Percentiles rank a stretch among this genome's conserved stretches.
Evolutionary conservation across 139 green algal genomes (phyloP).

Genomic region (Volvox africanus): DNA sequence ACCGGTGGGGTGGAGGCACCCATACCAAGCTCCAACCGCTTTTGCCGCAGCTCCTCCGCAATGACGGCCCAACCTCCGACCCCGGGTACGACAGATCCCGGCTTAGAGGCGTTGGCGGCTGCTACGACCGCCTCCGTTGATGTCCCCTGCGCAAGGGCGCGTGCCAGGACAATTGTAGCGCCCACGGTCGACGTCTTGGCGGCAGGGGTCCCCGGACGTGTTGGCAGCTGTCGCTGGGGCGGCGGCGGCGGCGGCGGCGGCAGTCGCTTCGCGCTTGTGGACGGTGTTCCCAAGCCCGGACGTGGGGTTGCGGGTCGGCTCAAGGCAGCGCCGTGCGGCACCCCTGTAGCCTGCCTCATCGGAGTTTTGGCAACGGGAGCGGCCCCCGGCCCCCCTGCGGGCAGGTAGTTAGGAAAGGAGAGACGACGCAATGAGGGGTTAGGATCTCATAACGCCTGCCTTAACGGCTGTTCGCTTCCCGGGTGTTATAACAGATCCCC

Average conservation of each 20-base stretch:
- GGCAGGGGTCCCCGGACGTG: neutral
- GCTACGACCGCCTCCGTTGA: neutral
- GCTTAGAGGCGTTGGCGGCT: neutral
- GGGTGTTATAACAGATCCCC: too few species aligned
- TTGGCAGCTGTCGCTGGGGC: too few species aligned
- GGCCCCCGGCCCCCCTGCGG: too few species aligned
- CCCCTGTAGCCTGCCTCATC: too few species aligned
- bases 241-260: too few species aligned
- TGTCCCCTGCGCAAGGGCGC: neutral
- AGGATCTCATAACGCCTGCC: neutral
- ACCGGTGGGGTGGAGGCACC: neutral
- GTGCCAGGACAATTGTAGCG: too few species aligned
- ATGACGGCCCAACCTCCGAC: conserved; percentile 39
- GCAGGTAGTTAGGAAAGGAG: too few species aligned
- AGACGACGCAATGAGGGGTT: too few species aligned
- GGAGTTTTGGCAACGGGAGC: too few species aligned
- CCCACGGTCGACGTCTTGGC: neutral
- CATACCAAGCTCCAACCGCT: neutral
- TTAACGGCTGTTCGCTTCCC: neutral
- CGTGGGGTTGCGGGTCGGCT: neutral
- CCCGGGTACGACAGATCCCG: neutral
- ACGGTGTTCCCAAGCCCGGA: neutral
- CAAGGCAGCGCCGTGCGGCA: too few species aligned
- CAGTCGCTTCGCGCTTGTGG: neutral
- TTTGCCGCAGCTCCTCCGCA: conserved; percentile 21